These are phyloP conservation scores for Monosporascus sp. DNA, from an alignment of 2,329 filamentous ascomycete species.

Conservation along the genomic window DNA sequence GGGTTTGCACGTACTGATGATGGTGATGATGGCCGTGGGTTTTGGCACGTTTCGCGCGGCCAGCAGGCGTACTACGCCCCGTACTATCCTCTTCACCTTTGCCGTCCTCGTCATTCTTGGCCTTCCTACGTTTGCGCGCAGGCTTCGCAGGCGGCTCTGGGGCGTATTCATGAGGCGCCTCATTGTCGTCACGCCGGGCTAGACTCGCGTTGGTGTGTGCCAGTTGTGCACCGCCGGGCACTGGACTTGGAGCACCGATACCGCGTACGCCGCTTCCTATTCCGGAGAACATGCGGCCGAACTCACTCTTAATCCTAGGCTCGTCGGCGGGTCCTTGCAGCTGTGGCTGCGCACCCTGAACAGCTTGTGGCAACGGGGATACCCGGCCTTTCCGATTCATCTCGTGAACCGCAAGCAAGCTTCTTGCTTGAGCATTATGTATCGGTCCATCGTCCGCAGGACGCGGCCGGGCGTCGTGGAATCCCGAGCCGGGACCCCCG, in stretches of 20 bases:
- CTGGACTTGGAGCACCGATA: constrained; percentile 47
- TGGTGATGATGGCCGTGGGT: constrained; percentile 59
- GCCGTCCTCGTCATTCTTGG: constrained; percentile 65
- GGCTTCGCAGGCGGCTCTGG: constrained; percentile 36
- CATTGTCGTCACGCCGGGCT: constrained; percentile 48
- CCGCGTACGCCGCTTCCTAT: constrained; percentile 59
- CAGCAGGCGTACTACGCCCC: constrained; percentile 55
- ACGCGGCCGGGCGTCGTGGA: constrained; percentile 38
- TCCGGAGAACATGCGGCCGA: constrained; percentile 92
- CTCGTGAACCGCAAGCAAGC: constrained; percentile 72
- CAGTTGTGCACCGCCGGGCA: constrained; percentile 35
- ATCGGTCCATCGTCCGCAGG: constrained; percentile 49
- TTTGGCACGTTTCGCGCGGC: constrained; percentile 60
- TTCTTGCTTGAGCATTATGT: constrained; percentile 53
- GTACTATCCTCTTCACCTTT: constrained; percentile 62
- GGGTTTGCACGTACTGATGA: constrained; percentile 50
- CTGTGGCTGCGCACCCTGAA: constrained; percentile 84
- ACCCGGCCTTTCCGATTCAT: constrained; percentile 76
- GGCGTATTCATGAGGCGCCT: constrained; percentile 36
- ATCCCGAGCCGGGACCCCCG: constrained; percentile 33
- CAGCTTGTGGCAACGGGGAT: constrained; percentile 86
- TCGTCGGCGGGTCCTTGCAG: constrained; percentile 73
- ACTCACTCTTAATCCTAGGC: constrained; percentile 88
- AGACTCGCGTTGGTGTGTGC: constrained; percentile 42
- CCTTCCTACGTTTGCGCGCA: constrained; percentile 59